phyloP scores from a whole-genome alignment of 139 green algal species.

The Volvox reticuliferus region DNA sequence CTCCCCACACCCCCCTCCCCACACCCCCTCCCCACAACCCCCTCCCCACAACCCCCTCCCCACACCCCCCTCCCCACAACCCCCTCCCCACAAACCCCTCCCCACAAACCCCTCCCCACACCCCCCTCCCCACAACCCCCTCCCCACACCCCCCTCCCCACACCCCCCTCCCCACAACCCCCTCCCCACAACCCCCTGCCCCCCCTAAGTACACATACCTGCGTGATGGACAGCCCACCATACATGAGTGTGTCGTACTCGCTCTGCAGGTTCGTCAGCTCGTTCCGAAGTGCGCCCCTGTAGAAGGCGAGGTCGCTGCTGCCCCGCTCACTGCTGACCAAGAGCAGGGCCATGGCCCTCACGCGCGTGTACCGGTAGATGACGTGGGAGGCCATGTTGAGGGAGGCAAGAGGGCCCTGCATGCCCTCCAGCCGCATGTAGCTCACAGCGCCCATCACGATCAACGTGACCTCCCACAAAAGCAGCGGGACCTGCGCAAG shows the following conservation, averaged over 20 bases:
- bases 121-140: too few relatives aligned
- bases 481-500: background rate
- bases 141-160: background rate
- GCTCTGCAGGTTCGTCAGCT: slow-evolving; percentile 29
- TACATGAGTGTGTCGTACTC: slow-evolving; percentile 54
- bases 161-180: background rate
- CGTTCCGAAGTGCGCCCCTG: background rate
- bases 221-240: slow-evolving; percentile 10
- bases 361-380: slow-evolving; percentile 49
- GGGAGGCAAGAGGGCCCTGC: slow-evolving; percentile 45
- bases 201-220: slow-evolving; percentile 5
- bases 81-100: too few relatives aligned
- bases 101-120: too few relatives aligned
- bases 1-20: too few relatives aligned
- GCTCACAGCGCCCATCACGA: slow-evolving; percentile 1
- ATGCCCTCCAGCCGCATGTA: slow-evolving; percentile 36
- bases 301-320: background rate
- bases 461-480: slow-evolving; percentile 23
- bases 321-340: background rate
- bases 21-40: too few relatives aligned
- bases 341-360: background rate
- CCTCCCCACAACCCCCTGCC: too few relatives aligned
- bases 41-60: too few relatives aligned
- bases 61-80: too few relatives aligned
- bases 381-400: slow-evolving; percentile 54